A percentile compares a stretch with the other conserved stretches of the same genome.
phyloP scores from a whole-genome alignment of 2,329 filamentous ascomycete genomes.

The Calonectria leucothoes region DNA sequence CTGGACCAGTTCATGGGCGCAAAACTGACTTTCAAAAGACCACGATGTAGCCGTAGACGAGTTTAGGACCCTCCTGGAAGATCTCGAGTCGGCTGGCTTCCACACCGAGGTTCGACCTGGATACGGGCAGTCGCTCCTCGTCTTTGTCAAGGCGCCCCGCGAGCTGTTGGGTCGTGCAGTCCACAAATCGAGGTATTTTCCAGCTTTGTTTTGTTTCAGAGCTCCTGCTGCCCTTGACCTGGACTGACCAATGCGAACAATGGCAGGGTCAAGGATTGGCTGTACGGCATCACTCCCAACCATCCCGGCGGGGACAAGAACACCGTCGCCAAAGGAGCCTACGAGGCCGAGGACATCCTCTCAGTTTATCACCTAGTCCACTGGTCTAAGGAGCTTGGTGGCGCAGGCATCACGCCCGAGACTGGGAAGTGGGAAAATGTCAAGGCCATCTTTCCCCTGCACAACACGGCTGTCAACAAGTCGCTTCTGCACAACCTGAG shows the following conservation, averaged over 20 bases:
- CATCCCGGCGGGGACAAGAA: constrained; percentile 68
- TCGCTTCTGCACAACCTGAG: constrained; percentile 68
- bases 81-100: constrained; percentile 72
- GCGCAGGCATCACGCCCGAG: constrained; percentile 70
- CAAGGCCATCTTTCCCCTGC: constrained; percentile 71
- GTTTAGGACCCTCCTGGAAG: constrained; percentile 62
- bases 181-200: constrained; percentile 71
- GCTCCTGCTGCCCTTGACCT: not conserved
- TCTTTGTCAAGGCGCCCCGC: constrained; percentile 74
- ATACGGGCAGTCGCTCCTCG: constrained; percentile 72
- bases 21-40: constrained; percentile 39
- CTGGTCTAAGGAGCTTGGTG: constrained; percentile 67
- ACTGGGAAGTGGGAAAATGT: constrained; percentile 70
- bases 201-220: not conserved
- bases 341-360: constrained; percentile 76
- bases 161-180: constrained; percentile 73
- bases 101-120: constrained; percentile 79
- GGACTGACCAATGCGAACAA: not conserved
- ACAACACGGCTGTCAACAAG: constrained; percentile 68
- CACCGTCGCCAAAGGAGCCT: constrained; percentile 62
- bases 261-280: constrained; percentile 77
- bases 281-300: constrained; percentile 74
- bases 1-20: too few species aligned
- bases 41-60: constrained; percentile 48
- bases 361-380: constrained; percentile 77